phyloP scores from a whole-genome alignment of 1,139 yeast species.

The Petasospora rhodanensis region DNA sequence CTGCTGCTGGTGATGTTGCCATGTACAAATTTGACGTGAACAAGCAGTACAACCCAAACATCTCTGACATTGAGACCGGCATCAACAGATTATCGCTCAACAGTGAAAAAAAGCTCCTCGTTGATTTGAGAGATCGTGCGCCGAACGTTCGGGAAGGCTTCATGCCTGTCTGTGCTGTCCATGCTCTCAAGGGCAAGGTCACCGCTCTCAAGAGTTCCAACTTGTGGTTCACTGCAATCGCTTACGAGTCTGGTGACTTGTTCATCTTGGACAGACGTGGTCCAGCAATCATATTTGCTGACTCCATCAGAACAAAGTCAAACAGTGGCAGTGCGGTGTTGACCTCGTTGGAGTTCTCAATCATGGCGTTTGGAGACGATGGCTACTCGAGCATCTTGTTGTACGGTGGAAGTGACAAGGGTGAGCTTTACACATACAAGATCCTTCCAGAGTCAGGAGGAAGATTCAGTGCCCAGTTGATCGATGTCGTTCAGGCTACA shows the following conservation, averaged over 20 bases:
- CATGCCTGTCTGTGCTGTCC: conserved; percentile 60
- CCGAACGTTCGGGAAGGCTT: conserved; percentile 57
- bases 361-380: conserved; percentile 57
- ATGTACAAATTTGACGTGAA: conserved; percentile 70
- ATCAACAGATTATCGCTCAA: conserved; percentile 30
- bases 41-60: conserved; percentile 33
- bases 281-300: conserved; percentile 69
- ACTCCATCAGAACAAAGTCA: conserved; percentile 29
- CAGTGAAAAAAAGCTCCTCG: conserved; percentile 25
- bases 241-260: conserved; percentile 70
- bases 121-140: conserved; percentile 34
- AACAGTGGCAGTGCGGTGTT: conserved; percentile 32
- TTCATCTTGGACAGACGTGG: conserved; percentile 81
- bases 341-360: conserved; percentile 68
- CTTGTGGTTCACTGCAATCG: conserved; percentile 83
- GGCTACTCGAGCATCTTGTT: conserved; percentile 70
- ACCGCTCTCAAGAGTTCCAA: conserved; percentile 65
- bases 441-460: conserved; percentile 67
- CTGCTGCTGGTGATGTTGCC: conserved; percentile 69
- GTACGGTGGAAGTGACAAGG: conserved; percentile 74
- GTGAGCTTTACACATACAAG: conserved; percentile 66
- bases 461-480: conserved; percentile 57
- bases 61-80: conserved; percentile 22
- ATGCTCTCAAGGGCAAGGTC: conserved; percentile 42
- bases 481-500: conserved; percentile 46